Evolutionary conservation across 768 basidiomycete genomes (phyloP), one percentile per base, ranked within the genome.

Genomic region (Phaffia australis): DNA sequence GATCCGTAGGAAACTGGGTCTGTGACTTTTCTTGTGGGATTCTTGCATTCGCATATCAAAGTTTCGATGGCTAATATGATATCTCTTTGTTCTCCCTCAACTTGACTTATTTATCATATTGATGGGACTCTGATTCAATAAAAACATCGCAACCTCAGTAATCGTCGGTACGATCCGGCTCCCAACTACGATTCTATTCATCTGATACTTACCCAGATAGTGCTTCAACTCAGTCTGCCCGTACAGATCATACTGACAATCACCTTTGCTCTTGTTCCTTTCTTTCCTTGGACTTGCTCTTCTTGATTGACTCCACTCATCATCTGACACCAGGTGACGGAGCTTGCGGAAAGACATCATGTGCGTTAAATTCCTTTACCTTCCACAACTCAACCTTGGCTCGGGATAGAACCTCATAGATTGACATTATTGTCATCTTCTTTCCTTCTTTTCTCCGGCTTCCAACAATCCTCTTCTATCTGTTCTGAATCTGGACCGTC

Each of bases 301-400:
- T 42, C 56, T 27, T 57, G 23, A 27, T 29, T 9, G 23, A 11
- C 29, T 7, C 30, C 19, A 4, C 18, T 32, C 50, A 14, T 54
- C 21, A 42, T 35, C 47, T 14, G 21, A 46, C 47, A 25, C 23
- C 54, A 60, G 94, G 94, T 72, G 94, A 99, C 78, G 94, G 94
- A 80, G 94, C 94, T 69, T 95, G 92, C 73, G 94, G 95, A 73
- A 99, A 99, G 72, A 79, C 78, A 15, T 54, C 49, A 15, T 58
- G 63, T 64, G 9, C 19, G 63, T 56, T 21, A 46, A 25, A 27
- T 18, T 25, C 51, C 21, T 35, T 25, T 19, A 23, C 19, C 32
- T 55, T 56, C 57, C 75, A 59, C 64, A 73, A 2, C 29, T 4
- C 35, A 35, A 23, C 59, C 27, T 23, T 11, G 23, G 15, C 25